Percentiles rank a stretch among this genome's conserved stretches.
Conservation (phyloP, 352 stramenopile genomes). For the Aphanomyces cochlioides region DNA sequence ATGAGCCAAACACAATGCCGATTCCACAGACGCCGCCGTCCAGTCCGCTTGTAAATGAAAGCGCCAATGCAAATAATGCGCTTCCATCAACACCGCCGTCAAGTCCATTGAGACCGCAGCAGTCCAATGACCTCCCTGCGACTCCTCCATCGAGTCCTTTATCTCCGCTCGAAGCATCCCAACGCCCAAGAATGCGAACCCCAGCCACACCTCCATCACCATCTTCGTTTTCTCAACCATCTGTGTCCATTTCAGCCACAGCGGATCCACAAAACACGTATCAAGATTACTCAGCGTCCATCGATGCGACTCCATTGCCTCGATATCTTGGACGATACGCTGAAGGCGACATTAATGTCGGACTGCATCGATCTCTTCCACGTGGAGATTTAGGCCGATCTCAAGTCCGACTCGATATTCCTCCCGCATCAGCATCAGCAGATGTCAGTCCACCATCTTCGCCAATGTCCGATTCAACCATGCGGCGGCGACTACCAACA, state of each 20-base stretch:
- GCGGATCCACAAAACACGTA: conserved; percentile 67
- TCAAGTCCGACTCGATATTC: conserved; percentile 72
- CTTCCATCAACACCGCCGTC: conserved; percentile 10
- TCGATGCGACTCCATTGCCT: conserved; percentile 67
- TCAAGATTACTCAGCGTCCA: conserved; percentile 75
- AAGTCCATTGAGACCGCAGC: conserved; percentile 7
- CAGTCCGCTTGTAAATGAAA: conserved; percentile 14
- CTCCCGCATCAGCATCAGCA: conserved; percentile 20
- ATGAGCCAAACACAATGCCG: background rate
- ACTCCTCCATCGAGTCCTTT: conserved; percentile 24
- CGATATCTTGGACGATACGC: conserved; percentile 62
- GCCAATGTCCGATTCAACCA: conserved; percentile 27
- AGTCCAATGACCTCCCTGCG: background rate
- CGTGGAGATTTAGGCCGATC: conserved; percentile 69
- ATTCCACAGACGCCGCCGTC: conserved; percentile 15
- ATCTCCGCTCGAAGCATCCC: background rate
- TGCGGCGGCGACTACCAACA: conserved; percentile 24
- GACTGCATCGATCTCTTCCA: conserved; percentile 70
- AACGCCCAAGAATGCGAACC: conserved; percentile 1
- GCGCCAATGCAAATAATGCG: background rate
- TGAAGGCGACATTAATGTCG: conserved; percentile 33
- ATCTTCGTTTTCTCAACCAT: conserved; percentile 65
- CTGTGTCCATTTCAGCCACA: conserved; percentile 77
- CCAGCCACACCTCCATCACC: conserved; percentile 37
- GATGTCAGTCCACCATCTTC: conserved; percentile 58